Percentiles rank a stretch among this genome's conserved stretches.
Conservation (phyloP, 805 yeast genomes). For the Debaryomyces tyrocola region DNA sequence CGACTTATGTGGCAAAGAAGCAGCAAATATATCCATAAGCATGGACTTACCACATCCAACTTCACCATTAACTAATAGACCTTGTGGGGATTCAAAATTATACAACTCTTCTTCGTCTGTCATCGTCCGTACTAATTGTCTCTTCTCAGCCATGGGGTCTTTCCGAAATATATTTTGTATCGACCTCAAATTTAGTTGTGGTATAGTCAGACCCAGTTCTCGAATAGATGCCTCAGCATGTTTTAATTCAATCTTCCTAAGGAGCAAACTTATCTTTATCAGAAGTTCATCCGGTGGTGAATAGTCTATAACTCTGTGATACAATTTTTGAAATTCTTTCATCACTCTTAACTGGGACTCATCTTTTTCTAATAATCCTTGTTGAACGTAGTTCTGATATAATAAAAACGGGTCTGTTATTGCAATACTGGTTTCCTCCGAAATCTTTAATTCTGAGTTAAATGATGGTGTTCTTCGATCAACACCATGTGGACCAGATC, state of each 20-base stretch:
- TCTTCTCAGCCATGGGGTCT: constrained; percentile 29
- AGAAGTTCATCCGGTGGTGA: constrained; percentile 50
- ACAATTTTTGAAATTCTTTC: constrained; percentile 60
- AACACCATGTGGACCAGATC: constrained; percentile 37
- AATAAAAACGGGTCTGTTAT: constrained; percentile 64
- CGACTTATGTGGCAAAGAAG: constrained; percentile 58
- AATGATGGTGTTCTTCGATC: constrained; percentile 34
- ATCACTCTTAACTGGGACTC: constrained; percentile 62
- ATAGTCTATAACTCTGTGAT: constrained; percentile 58
- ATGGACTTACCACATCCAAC: constrained; percentile 77
- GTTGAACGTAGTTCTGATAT: constrained; percentile 52
- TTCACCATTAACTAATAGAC: constrained; percentile 61
- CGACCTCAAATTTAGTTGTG: constrained; percentile 16
- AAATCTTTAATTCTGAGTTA: neutral
- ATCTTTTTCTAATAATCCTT: constrained; percentile 55
- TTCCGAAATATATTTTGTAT: constrained; percentile 25
- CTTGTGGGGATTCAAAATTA: constrained; percentile 60
- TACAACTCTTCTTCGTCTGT: constrained; percentile 62
- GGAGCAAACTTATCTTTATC: constrained; percentile 42
- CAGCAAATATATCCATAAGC: constrained; percentile 72
- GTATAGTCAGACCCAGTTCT: constrained; percentile 8
- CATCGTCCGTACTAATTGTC: constrained; percentile 48
- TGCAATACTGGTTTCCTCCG: constrained; percentile 21
- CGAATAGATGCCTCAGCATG: constrained; percentile 22
- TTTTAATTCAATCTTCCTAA: constrained; percentile 32